phyloP scores from a whole-genome alignment of 176 grass and related monocot genomes.

The Bonia amplexicaulis region DNA sequence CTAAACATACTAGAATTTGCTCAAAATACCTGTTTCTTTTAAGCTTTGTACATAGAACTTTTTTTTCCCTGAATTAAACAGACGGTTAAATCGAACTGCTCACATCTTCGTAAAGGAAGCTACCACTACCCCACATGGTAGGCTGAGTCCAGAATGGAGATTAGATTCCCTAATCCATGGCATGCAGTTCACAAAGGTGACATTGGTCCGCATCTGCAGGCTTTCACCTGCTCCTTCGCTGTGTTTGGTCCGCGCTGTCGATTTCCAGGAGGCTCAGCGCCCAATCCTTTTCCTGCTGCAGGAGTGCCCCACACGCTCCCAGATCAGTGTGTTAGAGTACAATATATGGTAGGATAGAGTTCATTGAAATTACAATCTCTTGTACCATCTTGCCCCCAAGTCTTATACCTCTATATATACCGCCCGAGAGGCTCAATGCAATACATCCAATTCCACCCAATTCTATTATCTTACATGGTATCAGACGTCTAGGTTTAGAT shows the following conservation, averaged over 20 bases:
- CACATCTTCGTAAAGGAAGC: constrained; percentile 18
- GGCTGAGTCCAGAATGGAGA: constrained; percentile 20
- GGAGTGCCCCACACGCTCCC: constrained; percentile 14
- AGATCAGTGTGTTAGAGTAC: too few species aligned
- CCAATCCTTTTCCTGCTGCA: not conserved
- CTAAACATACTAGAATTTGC: too few species aligned
- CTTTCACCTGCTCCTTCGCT: constrained; percentile 26
- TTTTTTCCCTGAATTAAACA: not conserved
- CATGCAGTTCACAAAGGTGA: constrained; percentile 37
- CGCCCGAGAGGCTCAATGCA: too few species aligned
- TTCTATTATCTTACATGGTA: too few species aligned
- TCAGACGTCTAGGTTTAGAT: too few species aligned
- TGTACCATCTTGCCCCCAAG: too few species aligned
- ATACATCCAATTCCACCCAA: too few species aligned
- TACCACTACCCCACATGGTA: constrained; percentile 26
- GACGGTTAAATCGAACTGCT: not conserved
- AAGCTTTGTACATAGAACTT: not conserved
- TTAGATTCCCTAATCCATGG: constrained; percentile 39
- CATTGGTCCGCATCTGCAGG: constrained; percentile 30
- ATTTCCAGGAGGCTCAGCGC: constrained; percentile 4
- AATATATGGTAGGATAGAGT: too few species aligned
- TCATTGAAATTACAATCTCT: too few species aligned
- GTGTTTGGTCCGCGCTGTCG: not conserved
- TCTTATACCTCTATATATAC: too few species aligned
- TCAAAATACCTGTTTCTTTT: not conserved